phyloP scores from a whole-genome alignment of 768 basidiomycete genomes.

The Agaricus bisporus region DNA sequence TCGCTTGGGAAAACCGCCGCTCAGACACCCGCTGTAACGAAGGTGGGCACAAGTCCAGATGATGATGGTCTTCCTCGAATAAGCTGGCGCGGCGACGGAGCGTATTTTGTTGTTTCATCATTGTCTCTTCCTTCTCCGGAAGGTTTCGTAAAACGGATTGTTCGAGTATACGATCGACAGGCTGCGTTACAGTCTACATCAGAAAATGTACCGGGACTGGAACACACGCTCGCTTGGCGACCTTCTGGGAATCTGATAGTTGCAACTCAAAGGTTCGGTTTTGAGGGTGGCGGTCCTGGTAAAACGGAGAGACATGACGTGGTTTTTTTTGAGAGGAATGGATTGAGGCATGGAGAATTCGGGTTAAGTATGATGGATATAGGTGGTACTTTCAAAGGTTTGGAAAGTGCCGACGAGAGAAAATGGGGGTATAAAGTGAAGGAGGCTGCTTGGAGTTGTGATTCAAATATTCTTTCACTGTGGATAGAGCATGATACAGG shows the following conservation, averaged over 20 bases:
- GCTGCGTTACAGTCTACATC: slow-evolving; percentile 78
- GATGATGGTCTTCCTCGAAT: slow-evolving; percentile 72
- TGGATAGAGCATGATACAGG: slow-evolving; percentile 70
- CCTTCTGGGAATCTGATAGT: slow-evolving; percentile 87
- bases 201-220: slow-evolving; percentile 77
- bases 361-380: slow-evolving; percentile 38
- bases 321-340: slow-evolving; percentile 94
- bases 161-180: slow-evolving; percentile 74
- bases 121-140: slow-evolving; percentile 38
- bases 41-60: slow-evolving; percentile 52
- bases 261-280: slow-evolving; percentile 75
- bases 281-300: slow-evolving; percentile 61
- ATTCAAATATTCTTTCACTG: slow-evolving; percentile 77
- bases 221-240: slow-evolving; percentile 76
- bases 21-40: slow-evolving; percentile 35
- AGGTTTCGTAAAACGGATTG: slow-evolving; percentile 35
- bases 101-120: slow-evolving; percentile 81
- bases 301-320: slow-evolving; percentile 73
- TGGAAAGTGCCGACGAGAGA: slow-evolving; percentile 23
- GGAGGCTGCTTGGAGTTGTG: slow-evolving; percentile 82
- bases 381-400: slow-evolving; percentile 26
- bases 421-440: slow-evolving; percentile 68
- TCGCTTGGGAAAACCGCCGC: slow-evolving; percentile 87
- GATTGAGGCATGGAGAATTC: slow-evolving; percentile 88
- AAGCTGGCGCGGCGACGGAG: slow-evolving; percentile 92